Percentiles rank a stretch among this genome's conserved stretches.
Evolutionary conservation across 2,329 filamentous ascomycete species (phyloP).

Genomic region (Teratosphaeria zuluensis): DNA sequence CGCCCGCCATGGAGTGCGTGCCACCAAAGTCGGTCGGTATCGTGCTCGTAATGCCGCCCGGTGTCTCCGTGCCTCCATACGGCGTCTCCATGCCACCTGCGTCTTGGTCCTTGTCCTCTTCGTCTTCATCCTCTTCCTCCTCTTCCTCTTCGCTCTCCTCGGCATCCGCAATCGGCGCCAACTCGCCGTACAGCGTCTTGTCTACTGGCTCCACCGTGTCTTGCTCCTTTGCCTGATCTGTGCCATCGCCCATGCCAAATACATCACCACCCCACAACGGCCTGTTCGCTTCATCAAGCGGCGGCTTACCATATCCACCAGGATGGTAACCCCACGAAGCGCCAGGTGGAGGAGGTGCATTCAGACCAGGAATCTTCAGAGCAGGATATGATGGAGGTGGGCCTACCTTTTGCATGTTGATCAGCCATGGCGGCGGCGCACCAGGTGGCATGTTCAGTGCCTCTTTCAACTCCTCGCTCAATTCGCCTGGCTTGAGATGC

Average conservation of each 20-base stretch:
- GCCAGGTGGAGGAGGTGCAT: slow-evolving; percentile 81
- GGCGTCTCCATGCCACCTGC: slow-evolving; percentile 61
- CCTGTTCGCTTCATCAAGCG: slow-evolving; percentile 83
- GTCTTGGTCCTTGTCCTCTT: slow-evolving; percentile 57
- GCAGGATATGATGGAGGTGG: slow-evolving; percentile 90
- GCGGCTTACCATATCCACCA: slow-evolving; percentile 92
- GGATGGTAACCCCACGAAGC: slow-evolving; percentile 92
- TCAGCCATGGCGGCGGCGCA: slow-evolving; percentile 90
- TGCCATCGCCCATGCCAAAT: slow-evolving; percentile 57
- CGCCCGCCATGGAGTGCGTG: slow-evolving; percentile 68
- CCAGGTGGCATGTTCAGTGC: slow-evolving; percentile 88
- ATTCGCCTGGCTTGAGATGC: slow-evolving; percentile 79
- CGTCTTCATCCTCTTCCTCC: slow-evolving; percentile 60
- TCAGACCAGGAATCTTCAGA: slow-evolving; percentile 89
- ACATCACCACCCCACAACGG: slow-evolving; percentile 91
- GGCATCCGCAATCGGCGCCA: slow-evolving; percentile 63
- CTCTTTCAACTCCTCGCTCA: slow-evolving; percentile 82
- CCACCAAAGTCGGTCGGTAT: slow-evolving; percentile 71
- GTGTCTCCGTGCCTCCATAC: slow-evolving; percentile 59
- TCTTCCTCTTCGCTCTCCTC: slow-evolving; percentile 50
- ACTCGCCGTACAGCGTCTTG: slow-evolving; percentile 80
- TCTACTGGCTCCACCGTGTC: slow-evolving; percentile 62
- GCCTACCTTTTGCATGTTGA: slow-evolving; percentile 90
- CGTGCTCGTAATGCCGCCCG: slow-evolving; percentile 68
- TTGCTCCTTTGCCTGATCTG: slow-evolving; percentile 42